Conservation (phyloP, 192 early-diverging fungal species). For the Phlyctochytrium planicorne region DNA sequence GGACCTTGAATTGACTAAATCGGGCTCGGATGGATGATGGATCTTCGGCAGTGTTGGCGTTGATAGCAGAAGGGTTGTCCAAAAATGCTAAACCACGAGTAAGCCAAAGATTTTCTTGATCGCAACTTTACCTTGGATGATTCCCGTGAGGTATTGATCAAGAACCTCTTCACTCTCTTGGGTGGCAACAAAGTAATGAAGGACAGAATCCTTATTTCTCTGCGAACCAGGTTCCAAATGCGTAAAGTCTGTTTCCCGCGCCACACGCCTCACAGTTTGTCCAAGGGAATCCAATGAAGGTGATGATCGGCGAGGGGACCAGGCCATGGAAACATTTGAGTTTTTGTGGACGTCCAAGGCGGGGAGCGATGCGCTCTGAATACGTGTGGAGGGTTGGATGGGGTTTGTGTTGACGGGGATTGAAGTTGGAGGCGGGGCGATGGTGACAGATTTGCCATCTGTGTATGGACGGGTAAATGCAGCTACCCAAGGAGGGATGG, state of each 20-base stretch:
- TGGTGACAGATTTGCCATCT: not conserved
- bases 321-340: too few relatives aligned
- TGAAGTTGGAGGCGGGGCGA: not conserved
- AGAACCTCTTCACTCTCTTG: conserved; percentile 39
- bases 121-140: conserved; percentile 33
- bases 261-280: not conserved
- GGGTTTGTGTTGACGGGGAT: not conserved
- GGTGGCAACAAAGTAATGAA: conserved; percentile 55
- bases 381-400: not conserved
- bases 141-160: conserved; percentile 43
- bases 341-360: too few relatives aligned
- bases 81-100: conserved; percentile 45
- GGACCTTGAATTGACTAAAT: conserved; percentile 34
- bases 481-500: too few relatives aligned
- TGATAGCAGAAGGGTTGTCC: conserved; percentile 35
- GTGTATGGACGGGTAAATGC: not conserved
- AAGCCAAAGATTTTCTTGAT: not conserved
- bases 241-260: not conserved
- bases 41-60: conserved; percentile 31
- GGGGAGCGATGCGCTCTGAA: not conserved
- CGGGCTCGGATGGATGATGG: conserved; percentile 19
- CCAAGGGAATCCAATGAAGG: not conserved
- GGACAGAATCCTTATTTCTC: conserved; percentile 45
- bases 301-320: not conserved
- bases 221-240: conserved; percentile 31